A percentile compares a stretch with the other conserved stretches of the same genome.
Evolutionary conservation across 345 rosid genomes (phyloP).

Genomic region (Stellera chamaejasme): DNA sequence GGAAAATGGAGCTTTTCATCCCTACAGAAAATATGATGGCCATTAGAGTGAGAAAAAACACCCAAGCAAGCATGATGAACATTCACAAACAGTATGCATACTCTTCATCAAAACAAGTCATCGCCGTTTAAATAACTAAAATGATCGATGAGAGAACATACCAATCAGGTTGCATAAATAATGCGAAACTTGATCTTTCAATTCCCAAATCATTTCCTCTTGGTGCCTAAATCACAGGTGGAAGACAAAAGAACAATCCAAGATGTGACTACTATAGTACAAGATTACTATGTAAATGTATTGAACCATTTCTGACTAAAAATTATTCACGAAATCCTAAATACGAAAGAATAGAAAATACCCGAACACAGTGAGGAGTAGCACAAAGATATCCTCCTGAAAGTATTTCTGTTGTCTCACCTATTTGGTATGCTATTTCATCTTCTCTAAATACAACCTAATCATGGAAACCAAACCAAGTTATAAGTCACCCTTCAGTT

Average conservation of each 20-base stretch:
- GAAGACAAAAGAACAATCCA: too few species aligned
- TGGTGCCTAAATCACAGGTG: constrained; percentile 44
- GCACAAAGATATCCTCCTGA: constrained; percentile 86
- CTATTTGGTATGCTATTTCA: constrained; percentile 94
- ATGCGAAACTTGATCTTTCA: constrained; percentile 83
- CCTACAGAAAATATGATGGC: constrained; percentile 31
- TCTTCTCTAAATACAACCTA: constrained; percentile 76
- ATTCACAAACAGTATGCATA: background rate
- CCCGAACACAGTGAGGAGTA: constrained; percentile 93
- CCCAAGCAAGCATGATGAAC: background rate
- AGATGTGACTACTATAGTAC: too few species aligned
- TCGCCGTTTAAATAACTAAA: background rate
- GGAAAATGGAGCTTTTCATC: constrained; percentile 77
- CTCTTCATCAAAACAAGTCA: background rate
- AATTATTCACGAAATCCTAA: background rate
- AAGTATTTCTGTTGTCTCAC: constrained; percentile 79
- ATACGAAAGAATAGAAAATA: constrained; percentile 19
- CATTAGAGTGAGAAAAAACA: background rate
- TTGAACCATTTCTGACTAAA: background rate
- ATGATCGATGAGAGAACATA: constrained; percentile 12
- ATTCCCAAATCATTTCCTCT: constrained; percentile 59
- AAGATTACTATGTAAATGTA: too few species aligned
- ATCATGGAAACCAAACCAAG: constrained; percentile 4
- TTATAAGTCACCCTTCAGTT: constrained; percentile 2
- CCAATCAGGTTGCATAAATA: constrained; percentile 99